Evolutionary conservation across 2,329 filamentous ascomycete species (phyloP).

Genomic region (Exophiala mesophila): DNA sequence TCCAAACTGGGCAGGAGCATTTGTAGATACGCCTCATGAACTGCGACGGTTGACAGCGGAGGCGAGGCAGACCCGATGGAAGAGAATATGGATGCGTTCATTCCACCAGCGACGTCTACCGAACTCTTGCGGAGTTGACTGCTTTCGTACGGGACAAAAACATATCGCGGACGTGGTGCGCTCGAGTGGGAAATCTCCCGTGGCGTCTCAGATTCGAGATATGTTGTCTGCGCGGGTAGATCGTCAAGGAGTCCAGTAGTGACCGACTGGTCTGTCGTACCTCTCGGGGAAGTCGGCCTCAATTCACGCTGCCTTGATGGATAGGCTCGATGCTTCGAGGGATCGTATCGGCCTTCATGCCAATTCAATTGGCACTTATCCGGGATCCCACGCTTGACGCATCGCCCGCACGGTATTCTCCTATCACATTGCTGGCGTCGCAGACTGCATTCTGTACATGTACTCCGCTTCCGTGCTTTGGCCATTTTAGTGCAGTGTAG

Average conservation of each 20-base stretch:
- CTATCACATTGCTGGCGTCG: constrained; percentile 15
- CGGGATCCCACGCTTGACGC: constrained; percentile 10
- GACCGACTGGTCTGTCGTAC: neutral
- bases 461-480: constrained; percentile 3
- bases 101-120: neutral
- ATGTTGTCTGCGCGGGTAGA: neutral
- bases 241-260: neutral
- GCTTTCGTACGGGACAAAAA: constrained; percentile 6
- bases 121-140: constrained; percentile 1
- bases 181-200: neutral
- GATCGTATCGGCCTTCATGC: constrained; percentile 5
- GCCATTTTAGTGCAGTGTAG: constrained; percentile 2
- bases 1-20: constrained; percentile 18
- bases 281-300: constrained; percentile 1
- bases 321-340: constrained; percentile 7
- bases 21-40: constrained; percentile 19
- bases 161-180: constrained; percentile 6
- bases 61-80: neutral
- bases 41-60: constrained; percentile 8
- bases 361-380: constrained; percentile 9
- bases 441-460: constrained; percentile 12
- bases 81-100: neutral
- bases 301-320: constrained; percentile 2
- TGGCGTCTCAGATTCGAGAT: neutral
- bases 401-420: constrained; percentile 8